Percentiles rank a stretch among this genome's conserved stretches.
Conservation (phyloP, 1,139 yeast genomes). For the Kluyveromyces sp. region DNA sequence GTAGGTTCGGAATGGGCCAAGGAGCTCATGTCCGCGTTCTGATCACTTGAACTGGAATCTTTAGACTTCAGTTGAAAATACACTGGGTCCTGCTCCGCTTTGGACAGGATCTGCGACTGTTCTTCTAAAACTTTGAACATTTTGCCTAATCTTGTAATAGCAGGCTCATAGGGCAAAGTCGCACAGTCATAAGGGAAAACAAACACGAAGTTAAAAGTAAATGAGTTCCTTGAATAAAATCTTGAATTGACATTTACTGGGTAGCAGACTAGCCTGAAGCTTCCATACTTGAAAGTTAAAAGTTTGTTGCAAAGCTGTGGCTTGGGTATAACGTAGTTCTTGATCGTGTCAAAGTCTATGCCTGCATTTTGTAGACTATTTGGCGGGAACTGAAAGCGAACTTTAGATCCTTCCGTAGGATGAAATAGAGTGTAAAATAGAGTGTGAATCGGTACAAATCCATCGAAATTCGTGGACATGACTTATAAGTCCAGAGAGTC, state of each 20-base stretch:
- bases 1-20: constrained; percentile 1
- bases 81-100: constrained; percentile 33
- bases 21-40: constrained; percentile 4
- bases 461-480: constrained; percentile 22
- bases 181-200: constrained; percentile 82
- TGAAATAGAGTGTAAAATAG: constrained; percentile 88
- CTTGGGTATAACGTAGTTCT: constrained; percentile 89
- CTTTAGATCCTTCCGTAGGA: constrained; percentile 92
- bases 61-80: constrained; percentile 27
- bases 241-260: constrained; percentile 78
- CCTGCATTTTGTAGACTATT: constrained; percentile 43
- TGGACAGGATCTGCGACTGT: constrained; percentile 71
- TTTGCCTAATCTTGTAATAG: constrained; percentile 73
- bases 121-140: constrained; percentile 91
- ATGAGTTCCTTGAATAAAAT: constrained; percentile 80
- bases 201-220: constrained; percentile 87
- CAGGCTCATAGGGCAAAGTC: constrained; percentile 78
- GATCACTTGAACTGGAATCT: constrained; percentile 7
- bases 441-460: constrained; percentile 61
- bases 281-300: constrained; percentile 63
- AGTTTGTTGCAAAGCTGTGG: constrained; percentile 82
- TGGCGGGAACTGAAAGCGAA: constrained; percentile 85
- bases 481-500: neutral
- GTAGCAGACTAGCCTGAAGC: constrained; percentile 74
- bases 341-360: constrained; percentile 77